Conservation (phyloP, 257 asterid species). For the Scutellaria baicalensis region DNA sequence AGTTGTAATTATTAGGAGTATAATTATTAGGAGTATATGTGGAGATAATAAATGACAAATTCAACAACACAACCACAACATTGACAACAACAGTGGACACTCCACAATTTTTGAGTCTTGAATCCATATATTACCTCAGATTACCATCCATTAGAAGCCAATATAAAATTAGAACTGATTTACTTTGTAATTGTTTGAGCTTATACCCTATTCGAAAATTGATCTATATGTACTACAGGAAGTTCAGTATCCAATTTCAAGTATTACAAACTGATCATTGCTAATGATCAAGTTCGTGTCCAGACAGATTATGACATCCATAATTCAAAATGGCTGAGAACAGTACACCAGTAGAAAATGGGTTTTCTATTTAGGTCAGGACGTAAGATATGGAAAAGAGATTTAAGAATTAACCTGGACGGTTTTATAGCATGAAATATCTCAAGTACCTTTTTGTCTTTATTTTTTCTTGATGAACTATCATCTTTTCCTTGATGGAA, state of each 20-base stretch:
- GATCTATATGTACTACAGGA: not conserved
- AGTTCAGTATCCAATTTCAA: not conserved
- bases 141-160: not conserved
- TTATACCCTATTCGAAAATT: not conserved
- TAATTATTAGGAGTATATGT: too few relatives aligned
- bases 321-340: not conserved
- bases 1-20: too few relatives aligned
- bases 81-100: too few relatives aligned
- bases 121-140: not conserved
- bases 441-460: conserved; percentile 71
- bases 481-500: conserved; percentile 87
- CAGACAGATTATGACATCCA: not conserved
- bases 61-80: too few relatives aligned
- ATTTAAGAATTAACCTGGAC: not conserved
- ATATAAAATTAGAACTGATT: not conserved
- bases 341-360: not conserved
- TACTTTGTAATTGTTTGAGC: not conserved
- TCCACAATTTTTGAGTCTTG: too few relatives aligned
- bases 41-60: too few relatives aligned
- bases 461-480: conserved; percentile 52
- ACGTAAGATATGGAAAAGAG: not conserved
- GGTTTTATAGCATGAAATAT: conserved; percentile 7
- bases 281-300: not conserved
- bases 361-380: not conserved
- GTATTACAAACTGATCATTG: too few relatives aligned